Base-by-base conservation (phyloP, 2,329 filamentous ascomycete species). In the Beauveria scarabaeidicola region DNA sequence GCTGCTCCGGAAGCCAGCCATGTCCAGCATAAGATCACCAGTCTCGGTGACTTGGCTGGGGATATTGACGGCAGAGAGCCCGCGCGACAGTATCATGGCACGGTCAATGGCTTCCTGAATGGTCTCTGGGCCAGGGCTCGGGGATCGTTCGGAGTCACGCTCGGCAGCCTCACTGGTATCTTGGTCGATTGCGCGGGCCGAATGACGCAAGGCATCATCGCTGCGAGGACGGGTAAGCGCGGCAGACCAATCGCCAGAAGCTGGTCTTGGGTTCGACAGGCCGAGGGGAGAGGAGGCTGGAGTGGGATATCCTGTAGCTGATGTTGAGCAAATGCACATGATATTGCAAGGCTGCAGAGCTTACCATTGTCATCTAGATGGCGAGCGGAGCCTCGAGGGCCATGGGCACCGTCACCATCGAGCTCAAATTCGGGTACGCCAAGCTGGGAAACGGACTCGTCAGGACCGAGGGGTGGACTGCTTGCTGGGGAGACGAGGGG, bases 21-120 rank as follows among this genome's bases (percentile, higher is more conserved):
- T 97, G 72, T 99, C 94, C 56, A 99, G 78, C 91, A 97, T 97
- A 59, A 99, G 78, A 73, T 99, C 94, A 17, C 94, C 94, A 0
- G 84, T 88, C 60, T 96, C 91, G 1, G 89, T 97, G n/a, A 99
- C 87, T 64, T 90, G 87, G 60, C 88, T 94, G 6, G 91, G 91
- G 61, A 99, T 97, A 69, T 97, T 97, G 52, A 89, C 94, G 3
- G 85, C 87, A 50, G 90, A 90, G 3, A 99, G 81, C 71, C 92
- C 92, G 70, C 90, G 89, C 10, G 93, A 96, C 11, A 99, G 79
- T 29, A 87, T 85, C 69, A 89, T 85, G 8, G 94, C 94, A 64
- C 94, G 85, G 62, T 90, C 85, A 61, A 96, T 81, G 8, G 92
- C 93, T 69, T 96, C 90, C 52, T 81, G 80, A 0, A 85, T 81